Evolutionary conservation across 192 early-diverging fungal genomes (phyloP).

Genomic region (Coemansia sp.): DNA sequence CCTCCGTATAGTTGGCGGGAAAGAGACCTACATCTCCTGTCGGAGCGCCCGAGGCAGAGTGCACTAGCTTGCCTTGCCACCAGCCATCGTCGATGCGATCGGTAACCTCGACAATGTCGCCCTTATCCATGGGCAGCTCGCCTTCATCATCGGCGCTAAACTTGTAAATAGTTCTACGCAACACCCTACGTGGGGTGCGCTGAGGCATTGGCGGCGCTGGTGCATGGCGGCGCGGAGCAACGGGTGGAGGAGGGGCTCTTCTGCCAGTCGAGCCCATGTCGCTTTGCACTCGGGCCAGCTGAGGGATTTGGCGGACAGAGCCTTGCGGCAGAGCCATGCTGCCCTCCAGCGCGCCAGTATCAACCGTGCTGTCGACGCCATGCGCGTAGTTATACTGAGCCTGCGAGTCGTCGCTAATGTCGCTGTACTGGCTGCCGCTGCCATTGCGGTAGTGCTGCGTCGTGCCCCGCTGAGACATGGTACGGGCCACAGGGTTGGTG

Average conservation of each 20-base stretch:
- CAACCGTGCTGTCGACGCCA: slow-evolving; percentile 13
- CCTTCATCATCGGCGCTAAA: slow-evolving; percentile 78
- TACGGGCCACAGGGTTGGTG: slow-evolving; percentile 25
- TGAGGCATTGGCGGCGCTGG: slow-evolving; percentile 49
- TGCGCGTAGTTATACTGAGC: slow-evolving; percentile 12
- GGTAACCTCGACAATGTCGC: slow-evolving; percentile 83
- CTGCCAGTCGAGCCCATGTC: slow-evolving; percentile 27
- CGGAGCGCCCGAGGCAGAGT: slow-evolving; percentile 47
- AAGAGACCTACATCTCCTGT: slow-evolving; percentile 74
- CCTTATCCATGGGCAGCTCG: slow-evolving; percentile 78
- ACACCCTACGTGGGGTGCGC: slow-evolving; percentile 32
- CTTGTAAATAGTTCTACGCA: slow-evolving; percentile 71
- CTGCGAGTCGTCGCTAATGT: slow-evolving; percentile 16
- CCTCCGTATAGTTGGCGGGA: slow-evolving; percentile 88
- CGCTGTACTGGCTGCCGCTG: slow-evolving; percentile 38
- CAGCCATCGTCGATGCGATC: slow-evolving; percentile 92
- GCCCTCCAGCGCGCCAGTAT: slow-evolving; percentile 17
- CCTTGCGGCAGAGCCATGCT: slow-evolving; percentile 28
- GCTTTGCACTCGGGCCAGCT: slow-evolving; percentile 43
- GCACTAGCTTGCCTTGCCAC: slow-evolving; percentile 86
- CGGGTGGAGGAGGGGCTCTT: slow-evolving; percentile 29
- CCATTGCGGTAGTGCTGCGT: slow-evolving; percentile 22
- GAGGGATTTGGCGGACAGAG: slow-evolving; percentile 32
- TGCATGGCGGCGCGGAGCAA: slow-evolving; percentile 52
- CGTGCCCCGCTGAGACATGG: slow-evolving; percentile 20